Evolutionary conservation across 2,329 filamentous ascomycete species (phyloP), one percentile per base, ranked within the genome.

Genomic region (Clarireedia homoeocarpa): DNA sequence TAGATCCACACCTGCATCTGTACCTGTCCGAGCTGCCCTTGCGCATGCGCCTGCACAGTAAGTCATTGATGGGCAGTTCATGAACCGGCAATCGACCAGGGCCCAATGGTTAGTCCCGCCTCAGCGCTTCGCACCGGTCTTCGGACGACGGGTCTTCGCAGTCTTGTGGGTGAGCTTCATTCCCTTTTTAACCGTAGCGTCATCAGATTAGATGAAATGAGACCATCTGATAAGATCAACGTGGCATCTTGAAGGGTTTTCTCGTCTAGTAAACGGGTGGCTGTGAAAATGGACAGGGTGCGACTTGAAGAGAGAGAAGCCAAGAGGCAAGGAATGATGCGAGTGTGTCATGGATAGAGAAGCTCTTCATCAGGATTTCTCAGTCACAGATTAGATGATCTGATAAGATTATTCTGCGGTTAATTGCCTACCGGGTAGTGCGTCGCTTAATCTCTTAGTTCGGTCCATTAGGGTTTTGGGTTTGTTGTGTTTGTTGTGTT

Each of bases 151-250:
- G 40, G 23, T 44, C 17, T 24, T 44, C 20, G n/a, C 6, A 9
- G 9, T 12, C n/a, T 20, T 44, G 6, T 23, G 17, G 38, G 40
- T 20, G 14, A 23, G 40, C 23, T 20, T 17, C 23, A 6, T 23
- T 44, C 23, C 10, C 10, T 23, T 44, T 20, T 12, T 7, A 12
- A 20, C 14, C 38, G 10, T 17, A 30, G 17, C 40, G 24, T 20
- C n/a, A 51, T 51, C 49, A 9, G 49, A 51, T 51, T 51, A 51
- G 39, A 44, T 44, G 40, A 5, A 38, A 51, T 51, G 40, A 44
- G 49, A 24, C 23, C n/a, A 44, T 44, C 40, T 44, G 40, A 44
- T 44, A 44, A 44, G 40, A 44, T 44, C 17, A 24, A 44, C 17
- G 17, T 44, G 17, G 17, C 40, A 44, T 20, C 5, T 17, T 42